Conservation (phyloP, 169 alveolate species). For the Plasmodium vivax region DNA sequence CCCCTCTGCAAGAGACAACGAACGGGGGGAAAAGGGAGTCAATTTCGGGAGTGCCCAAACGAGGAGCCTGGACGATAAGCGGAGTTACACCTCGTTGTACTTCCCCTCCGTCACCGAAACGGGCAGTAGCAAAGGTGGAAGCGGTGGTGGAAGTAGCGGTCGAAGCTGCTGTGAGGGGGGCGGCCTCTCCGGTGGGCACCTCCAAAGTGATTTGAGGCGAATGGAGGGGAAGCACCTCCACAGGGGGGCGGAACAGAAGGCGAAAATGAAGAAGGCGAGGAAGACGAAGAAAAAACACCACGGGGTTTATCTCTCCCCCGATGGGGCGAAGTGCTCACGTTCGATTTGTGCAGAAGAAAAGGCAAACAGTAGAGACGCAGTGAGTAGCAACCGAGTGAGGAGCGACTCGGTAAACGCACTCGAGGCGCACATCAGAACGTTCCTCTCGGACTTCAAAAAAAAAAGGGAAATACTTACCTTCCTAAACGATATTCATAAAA, state of each 20-base stretch:
- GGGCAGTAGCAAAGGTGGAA: background rate
- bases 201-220: background rate
- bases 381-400: background rate
- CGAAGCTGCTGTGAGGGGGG: no score
- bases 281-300: background rate
- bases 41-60: background rate
- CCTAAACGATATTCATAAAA: slow-evolving; percentile 13
- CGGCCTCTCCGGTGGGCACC: background rate
- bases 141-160: background rate
- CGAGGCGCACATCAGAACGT: background rate
- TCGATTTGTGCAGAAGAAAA: background rate
- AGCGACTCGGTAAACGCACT: background rate
- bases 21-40: background rate
- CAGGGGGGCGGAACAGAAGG: background rate
- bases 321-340: background rate
- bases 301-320: background rate
- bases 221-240: background rate
- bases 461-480: slow-evolving; percentile 15
- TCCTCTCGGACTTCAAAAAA: slow-evolving; percentile 29
- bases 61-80: background rate
- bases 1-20: background rate
- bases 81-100: background rate
- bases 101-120: background rate
- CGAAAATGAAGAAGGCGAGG: no score
- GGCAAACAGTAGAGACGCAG: background rate